These are phyloP conservation scores for Globisporangium ultimum DNA, from an alignment of 352 stramenopile genomes.

Conservation along the genomic window DNA sequence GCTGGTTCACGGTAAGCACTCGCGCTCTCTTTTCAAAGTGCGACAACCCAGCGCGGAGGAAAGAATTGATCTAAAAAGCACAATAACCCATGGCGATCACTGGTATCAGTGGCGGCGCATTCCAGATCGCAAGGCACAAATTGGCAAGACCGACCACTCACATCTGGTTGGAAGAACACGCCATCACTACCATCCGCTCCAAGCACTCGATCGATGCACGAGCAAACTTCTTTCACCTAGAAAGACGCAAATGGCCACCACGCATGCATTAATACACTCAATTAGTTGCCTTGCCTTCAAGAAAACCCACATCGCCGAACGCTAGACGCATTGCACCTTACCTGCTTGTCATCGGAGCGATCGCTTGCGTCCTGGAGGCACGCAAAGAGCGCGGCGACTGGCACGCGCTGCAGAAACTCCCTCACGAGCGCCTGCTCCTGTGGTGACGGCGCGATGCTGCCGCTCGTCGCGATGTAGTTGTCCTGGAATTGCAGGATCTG, in stretches of 20 bases:
- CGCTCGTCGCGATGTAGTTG: constrained; percentile 49
- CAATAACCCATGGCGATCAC: neutral
- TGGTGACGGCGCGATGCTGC: constrained; percentile 27
- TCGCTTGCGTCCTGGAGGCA: constrained; percentile 81
- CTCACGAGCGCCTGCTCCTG: constrained; percentile 55
- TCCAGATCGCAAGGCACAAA: neutral
- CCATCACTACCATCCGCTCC: constrained; percentile 40
- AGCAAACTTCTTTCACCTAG: constrained; percentile 69
- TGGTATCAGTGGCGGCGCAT: neutral
- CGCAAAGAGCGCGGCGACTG: constrained; percentile 59
- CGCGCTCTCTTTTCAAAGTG: constrained; percentile 61
- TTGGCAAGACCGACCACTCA: constrained; percentile 9
- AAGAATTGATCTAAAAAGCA: constrained; percentile 58
- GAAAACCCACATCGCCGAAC: no score
- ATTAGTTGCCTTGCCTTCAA: neutral
- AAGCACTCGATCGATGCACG: constrained; percentile 77
- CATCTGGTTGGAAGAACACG: constrained; percentile 75
- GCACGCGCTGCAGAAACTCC: constrained; percentile 63
- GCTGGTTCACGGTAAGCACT: constrained; percentile 66
- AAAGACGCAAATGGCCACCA: neutral
- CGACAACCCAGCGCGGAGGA: constrained; percentile 60
- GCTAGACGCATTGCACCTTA: constrained; percentile 9
- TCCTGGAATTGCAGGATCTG: constrained; percentile 68
- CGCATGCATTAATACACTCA: neutral
- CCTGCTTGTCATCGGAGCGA: constrained; percentile 50